Conservation (phyloP, 2,329 filamentous ascomycete genomes). For the Rhinocladiella mackenziei region DNA sequence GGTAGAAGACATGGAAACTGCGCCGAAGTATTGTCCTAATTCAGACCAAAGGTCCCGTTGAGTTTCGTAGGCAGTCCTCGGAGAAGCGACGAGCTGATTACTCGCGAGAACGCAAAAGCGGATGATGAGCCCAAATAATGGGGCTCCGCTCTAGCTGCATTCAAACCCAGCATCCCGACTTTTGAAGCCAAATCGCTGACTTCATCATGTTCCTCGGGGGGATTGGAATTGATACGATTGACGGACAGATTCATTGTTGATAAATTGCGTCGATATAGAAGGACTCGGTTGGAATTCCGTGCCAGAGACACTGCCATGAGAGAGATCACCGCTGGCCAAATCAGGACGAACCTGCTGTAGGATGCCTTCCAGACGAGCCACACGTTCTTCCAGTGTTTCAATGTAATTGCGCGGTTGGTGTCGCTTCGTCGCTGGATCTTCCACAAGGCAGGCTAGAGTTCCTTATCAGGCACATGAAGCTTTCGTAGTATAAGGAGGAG, state of each 20-base stretch:
- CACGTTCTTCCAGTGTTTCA: slow-evolving; percentile 31
- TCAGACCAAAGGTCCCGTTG: not conserved
- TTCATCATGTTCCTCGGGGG: slow-evolving; percentile 1
- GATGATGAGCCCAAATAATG: slow-evolving; percentile 33
- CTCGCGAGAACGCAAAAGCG: slow-evolving; percentile 31
- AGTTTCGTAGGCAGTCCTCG: not conserved
- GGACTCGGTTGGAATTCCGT: not conserved
- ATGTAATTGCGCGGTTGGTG: slow-evolving; percentile 35
- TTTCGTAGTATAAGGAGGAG: too few species aligned
- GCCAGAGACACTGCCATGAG: not conserved
- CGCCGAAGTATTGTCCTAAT: not conserved
- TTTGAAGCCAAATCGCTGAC: slow-evolving; percentile 17
- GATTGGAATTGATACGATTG: not conserved
- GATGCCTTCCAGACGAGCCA: slow-evolving; percentile 29
- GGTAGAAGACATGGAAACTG: slow-evolving; percentile 20
- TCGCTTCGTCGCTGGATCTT: slow-evolving; percentile 32
- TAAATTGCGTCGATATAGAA: not conserved
- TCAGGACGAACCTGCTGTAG: slow-evolving; percentile 8
- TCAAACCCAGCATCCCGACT: slow-evolving; percentile 26
- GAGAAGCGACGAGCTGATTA: slow-evolving; percentile 24
- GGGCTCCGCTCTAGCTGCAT: slow-evolving; percentile 26
- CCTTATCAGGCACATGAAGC: too few species aligned
- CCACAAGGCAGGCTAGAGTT: slow-evolving; percentile 13
- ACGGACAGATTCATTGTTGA: not conserved
- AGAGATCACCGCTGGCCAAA: not conserved